Conservation (phyloP, 140 eudicot genomes). For the Stevia rebaudiana region DNA sequence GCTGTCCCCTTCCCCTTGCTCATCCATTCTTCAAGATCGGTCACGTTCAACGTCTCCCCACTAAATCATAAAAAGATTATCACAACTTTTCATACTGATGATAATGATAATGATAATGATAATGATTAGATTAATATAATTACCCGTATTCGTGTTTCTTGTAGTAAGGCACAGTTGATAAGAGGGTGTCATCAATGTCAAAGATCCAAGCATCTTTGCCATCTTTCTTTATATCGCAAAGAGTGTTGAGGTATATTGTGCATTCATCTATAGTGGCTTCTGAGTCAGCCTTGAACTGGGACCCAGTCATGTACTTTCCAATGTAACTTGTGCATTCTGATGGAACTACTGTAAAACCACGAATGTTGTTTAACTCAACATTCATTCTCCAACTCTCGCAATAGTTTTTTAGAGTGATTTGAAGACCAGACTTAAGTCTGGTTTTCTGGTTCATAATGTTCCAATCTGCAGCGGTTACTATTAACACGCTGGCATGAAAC, state of each 20-base stretch:
- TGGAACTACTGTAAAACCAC: conserved; percentile 50
- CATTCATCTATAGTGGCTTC: conserved; percentile 49
- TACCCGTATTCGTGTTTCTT: conserved; percentile 61
- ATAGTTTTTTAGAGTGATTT: conserved; percentile 46
- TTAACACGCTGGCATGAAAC: conserved; percentile 19
- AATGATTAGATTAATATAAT: not conserved
- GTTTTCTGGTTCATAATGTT: conserved; percentile 46
- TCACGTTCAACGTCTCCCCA: conserved; percentile 49
- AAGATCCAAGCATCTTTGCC: conserved; percentile 72
- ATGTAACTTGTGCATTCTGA: conserved; percentile 48
- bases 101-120: not conserved
- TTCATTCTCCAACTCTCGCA: conserved; percentile 77
- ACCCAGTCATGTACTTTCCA: conserved; percentile 51
- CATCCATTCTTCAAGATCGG: conserved; percentile 67
- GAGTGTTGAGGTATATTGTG: conserved; percentile 44
- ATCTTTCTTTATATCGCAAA: conserved; percentile 42
- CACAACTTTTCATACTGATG: not conserved
- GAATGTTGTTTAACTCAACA: conserved; percentile 58
- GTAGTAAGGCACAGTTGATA: conserved; percentile 62
- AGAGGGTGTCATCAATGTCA: conserved; percentile 70
- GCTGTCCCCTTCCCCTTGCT: conserved; percentile 46
- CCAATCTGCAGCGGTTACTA: conserved; percentile 42
- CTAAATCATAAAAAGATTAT: conserved; percentile 14
- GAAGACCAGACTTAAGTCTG: conserved; percentile 25
- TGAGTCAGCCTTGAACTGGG: conserved; percentile 49